A percentile compares a stretch with the other conserved stretches of the same genome.
phyloP scores from a whole-genome alignment of 2,329 filamentous ascomycete species.

The Diaporthe longicolla region DNA sequence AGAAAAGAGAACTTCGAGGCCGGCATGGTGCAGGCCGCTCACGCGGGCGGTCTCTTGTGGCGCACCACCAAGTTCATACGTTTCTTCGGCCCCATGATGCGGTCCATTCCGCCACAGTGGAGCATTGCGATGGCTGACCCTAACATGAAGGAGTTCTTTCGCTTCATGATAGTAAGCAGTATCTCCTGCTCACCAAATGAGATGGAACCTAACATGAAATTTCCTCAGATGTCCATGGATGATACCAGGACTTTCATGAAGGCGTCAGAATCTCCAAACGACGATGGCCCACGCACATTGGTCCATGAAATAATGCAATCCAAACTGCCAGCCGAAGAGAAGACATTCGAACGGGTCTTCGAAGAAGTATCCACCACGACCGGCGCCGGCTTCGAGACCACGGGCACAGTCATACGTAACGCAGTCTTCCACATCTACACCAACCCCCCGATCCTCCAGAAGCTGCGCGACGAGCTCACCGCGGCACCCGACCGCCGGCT shows the following conservation, averaged over 20 bases:
- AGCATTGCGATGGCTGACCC: no score
- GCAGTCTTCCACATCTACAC: constrained; percentile 54
- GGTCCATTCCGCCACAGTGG: no score
- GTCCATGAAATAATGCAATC: constrained; percentile 51
- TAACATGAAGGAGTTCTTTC: no score
- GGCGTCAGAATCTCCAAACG: background rate
- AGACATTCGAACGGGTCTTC: constrained; percentile 49
- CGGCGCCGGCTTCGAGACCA: constrained; percentile 56
- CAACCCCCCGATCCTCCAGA: constrained; percentile 48
- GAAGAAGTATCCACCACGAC: constrained; percentile 52
- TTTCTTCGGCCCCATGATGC: no score
- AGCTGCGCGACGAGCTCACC: constrained; percentile 53
- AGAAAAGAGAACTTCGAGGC: no score
- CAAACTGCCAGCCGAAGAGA: constrained; percentile 53
- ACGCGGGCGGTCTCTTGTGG: no score
- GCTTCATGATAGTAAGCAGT: no score
- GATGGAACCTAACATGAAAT: no score
- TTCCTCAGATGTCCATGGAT: background rate
- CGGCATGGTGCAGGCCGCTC: no score
- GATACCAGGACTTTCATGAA: constrained; percentile 24
- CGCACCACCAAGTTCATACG: no score
- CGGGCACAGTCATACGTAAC: constrained; percentile 51
- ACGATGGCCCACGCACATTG: constrained; percentile 46
- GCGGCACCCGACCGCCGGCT: background rate
- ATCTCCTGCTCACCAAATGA: no score